Evolutionary conservation across 352 stramenopile species (phyloP).

Genomic region (Globisporangium paroecandrum): DNA sequence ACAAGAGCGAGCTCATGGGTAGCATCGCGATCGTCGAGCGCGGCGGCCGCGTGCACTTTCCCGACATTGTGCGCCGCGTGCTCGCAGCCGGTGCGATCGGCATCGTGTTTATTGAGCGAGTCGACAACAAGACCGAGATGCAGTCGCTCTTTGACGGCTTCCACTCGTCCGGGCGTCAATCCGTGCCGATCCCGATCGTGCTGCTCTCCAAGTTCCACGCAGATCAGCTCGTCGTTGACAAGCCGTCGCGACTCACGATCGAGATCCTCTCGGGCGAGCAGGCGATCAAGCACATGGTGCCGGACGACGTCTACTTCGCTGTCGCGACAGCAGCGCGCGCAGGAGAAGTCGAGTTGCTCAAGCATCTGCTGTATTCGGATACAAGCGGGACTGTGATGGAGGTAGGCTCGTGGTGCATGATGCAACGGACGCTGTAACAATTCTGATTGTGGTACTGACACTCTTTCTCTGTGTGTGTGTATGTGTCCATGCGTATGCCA

Average conservation of each 20-base stretch:
- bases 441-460: background rate
- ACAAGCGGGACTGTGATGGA: slow-evolving; percentile 54
- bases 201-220: slow-evolving; percentile 76
- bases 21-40: slow-evolving; percentile 77
- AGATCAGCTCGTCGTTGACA: slow-evolving; percentile 59
- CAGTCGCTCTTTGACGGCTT: slow-evolving; percentile 85
- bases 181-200: slow-evolving; percentile 72
- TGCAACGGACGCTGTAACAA: background rate
- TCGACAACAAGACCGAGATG: slow-evolving; percentile 46
- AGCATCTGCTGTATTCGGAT: slow-evolving; percentile 69
- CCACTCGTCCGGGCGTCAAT: slow-evolving; percentile 78
- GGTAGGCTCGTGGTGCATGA: slow-evolving; percentile 22
- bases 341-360: slow-evolving; percentile 70
- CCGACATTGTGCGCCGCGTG: slow-evolving; percentile 75
- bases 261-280: slow-evolving; percentile 69
- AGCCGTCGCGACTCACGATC: slow-evolving; percentile 54
- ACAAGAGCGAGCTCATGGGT: slow-evolving; percentile 51
- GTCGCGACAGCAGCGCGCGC: slow-evolving; percentile 66
- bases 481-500: background rate
- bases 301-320: slow-evolving; percentile 72
- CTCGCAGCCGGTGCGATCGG: slow-evolving; percentile 58
- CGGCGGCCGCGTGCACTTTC: slow-evolving; percentile 77
- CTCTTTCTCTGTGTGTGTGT: background rate
- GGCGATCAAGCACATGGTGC: slow-evolving; percentile 60
- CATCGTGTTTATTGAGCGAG: slow-evolving; percentile 77